Conservation (phyloP, 805 yeast genomes). For the Starmerella sirachaensis region DNA sequence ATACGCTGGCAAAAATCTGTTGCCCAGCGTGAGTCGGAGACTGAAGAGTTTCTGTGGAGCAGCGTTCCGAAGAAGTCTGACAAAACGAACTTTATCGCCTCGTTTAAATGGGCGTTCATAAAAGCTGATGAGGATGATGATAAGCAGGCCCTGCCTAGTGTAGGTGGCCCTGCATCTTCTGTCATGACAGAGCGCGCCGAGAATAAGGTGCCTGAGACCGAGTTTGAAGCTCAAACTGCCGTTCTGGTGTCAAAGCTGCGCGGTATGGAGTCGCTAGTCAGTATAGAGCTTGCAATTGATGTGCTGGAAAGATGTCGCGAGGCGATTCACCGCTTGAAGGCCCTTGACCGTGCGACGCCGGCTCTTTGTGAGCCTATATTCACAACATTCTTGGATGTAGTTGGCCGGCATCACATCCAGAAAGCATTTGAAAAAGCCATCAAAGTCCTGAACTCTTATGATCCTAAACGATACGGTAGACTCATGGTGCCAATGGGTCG, state of each 20-base stretch:
- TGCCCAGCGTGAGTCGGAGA: constrained; percentile 37
- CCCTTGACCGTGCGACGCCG: constrained; percentile 31
- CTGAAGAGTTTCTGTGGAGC: constrained; percentile 38
- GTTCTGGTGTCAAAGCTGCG: constrained; percentile 64
- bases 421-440: constrained; percentile 79
- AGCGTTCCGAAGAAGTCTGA: constrained; percentile 36
- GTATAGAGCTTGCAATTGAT: constrained; percentile 65
- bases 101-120: constrained; percentile 31
- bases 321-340: constrained; percentile 47
- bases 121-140: neutral
- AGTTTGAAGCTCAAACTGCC: constrained; percentile 69
- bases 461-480: constrained; percentile 38
- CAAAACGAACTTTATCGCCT: constrained; percentile 40
- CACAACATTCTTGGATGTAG: constrained; percentile 46
- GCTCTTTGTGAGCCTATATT: constrained; percentile 52
- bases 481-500: constrained; percentile 16
- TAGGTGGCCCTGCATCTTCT: neutral
- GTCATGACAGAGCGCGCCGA: neutral
- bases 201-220: constrained; percentile 32
- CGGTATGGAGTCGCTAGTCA: constrained; percentile 62
- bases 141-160: neutral
- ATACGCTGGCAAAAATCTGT: constrained; percentile 27
- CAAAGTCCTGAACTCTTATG: constrained; percentile 53
- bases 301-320: constrained; percentile 57
- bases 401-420: constrained; percentile 65